These are phyloP conservation scores for Ustilago lituana DNA, from an alignment of 1,284 basidiomycete species.

Conservation along the genomic window DNA sequence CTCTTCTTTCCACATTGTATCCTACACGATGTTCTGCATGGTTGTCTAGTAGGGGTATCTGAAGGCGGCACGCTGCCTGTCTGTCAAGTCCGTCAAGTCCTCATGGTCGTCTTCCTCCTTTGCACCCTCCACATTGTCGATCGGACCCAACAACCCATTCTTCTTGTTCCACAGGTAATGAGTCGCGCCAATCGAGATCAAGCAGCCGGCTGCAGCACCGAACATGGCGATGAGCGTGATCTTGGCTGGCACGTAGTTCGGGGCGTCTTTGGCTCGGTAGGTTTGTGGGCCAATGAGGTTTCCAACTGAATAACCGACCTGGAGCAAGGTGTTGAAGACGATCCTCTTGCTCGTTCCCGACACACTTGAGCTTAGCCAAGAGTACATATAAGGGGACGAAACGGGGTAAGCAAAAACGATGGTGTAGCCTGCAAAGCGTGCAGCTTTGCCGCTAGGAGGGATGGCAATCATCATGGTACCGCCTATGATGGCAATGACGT, in stretches of 20 bases:
- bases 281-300: conserved; percentile 64
- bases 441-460: conserved; percentile 18
- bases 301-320: conserved; percentile 58
- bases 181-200: conserved; percentile 35
- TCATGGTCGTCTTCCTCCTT: conserved; percentile 16
- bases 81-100: conserved; percentile 64
- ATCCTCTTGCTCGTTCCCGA: conserved; percentile 63
- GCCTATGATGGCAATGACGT: conserved; percentile 52
- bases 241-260: conserved; percentile 60
- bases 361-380: conserved; percentile 42
- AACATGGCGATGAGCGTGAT: conserved; percentile 62
- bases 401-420: conserved; percentile 33
- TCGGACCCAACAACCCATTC: conserved; percentile 6
- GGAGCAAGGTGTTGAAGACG: conserved; percentile 55
- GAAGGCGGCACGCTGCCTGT: conserved; percentile 61
- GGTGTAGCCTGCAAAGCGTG: conserved; percentile 29
- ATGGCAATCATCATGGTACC: conserved; percentile 54
- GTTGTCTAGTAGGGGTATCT: conserved; percentile 61
- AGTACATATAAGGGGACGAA: conserved; percentile 45
- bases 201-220: conserved; percentile 36
- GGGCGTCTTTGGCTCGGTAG: conserved; percentile 45
- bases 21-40: not conserved
- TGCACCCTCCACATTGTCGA: not conserved
- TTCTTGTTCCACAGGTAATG: conserved; percentile 60
- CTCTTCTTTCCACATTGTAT: not conserved